Evolutionary conservation across 768 basidiomycete species (phyloP), one percentile per base, ranked within the genome.

Genomic region (Boletus vermiculosoides): DNA sequence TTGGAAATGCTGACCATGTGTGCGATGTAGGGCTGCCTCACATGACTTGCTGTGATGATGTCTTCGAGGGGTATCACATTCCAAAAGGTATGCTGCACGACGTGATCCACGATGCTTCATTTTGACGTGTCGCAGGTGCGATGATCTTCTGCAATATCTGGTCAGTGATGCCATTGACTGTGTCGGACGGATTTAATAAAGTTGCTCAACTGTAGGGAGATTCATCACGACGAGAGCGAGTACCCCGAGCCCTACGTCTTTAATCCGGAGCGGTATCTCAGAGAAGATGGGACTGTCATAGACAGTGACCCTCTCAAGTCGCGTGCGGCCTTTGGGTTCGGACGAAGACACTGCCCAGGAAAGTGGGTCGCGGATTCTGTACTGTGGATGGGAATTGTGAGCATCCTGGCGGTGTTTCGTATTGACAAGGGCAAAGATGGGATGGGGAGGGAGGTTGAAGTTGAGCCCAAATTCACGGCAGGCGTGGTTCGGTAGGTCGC

Each of bases 61-160:
- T 73, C 4, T 82, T 79, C 55, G 72, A 76, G 2, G 80, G 77
- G 1, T 75, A 74, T 56, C 66, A 65, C 44, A 72, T 77, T 39
- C 76, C 76, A 16, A 69, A 70, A 56, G 77, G 76, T 72, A 44
- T 31, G 71, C 4, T 34, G 5, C 40, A 16, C 0, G 41, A 50
- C 20, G 33, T 45, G 40, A 52, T 52, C 15, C 3, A 22, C 22
- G 49, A 23, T 50, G 34, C 39, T 34, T 44, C 8, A 20, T 58
- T 18, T 39, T 62, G 49, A 67, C 41, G n/a, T 11, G 30, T 16
- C 9, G 28, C 48, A 68, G 66, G 66, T 13, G 59, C 66, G 34
- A 64, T 71, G 60, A 51, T 72, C 50, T 37, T 70, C 39, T 61
- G 68, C 34, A 70, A 71, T 15, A 30, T 72, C n/a, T 70, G 69